Conservation (phyloP, 495 filamentous ascomycete genomes). For the Penicillium simplicissimum region DNA sequence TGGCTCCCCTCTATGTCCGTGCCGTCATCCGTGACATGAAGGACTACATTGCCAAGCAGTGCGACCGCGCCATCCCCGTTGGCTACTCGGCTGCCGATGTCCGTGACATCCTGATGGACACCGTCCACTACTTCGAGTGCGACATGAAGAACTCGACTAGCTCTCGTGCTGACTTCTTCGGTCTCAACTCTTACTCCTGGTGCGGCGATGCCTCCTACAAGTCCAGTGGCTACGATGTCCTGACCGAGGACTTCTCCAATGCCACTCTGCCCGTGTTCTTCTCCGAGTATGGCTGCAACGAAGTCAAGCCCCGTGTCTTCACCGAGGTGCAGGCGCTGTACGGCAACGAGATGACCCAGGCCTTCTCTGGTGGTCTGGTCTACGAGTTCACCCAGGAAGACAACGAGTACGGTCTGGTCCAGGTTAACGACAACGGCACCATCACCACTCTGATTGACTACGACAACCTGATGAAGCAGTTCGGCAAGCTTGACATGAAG, state of each 20-base stretch:
- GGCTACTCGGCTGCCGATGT: slow-evolving; percentile 97
- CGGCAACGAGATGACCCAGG: slow-evolving; percentile 70
- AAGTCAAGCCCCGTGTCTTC: slow-evolving; percentile 74
- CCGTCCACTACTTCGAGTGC: slow-evolving; percentile 83
- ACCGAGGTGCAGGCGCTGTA: slow-evolving; percentile 82
- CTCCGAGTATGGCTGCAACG: slow-evolving; percentile 95
- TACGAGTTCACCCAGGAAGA: slow-evolving; percentile 84
- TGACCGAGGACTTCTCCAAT: slow-evolving; percentile 69
- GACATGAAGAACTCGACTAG: slow-evolving; percentile 61
- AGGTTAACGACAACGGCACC: slow-evolving; percentile 63
- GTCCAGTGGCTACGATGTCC: slow-evolving; percentile 67
- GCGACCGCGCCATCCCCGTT: slow-evolving; percentile 70
- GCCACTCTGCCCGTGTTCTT: slow-evolving; percentile 88
- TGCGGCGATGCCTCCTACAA: slow-evolving; percentile 76
- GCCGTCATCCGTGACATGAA: slow-evolving; percentile 84
- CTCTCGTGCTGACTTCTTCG: slow-evolving; percentile 82
- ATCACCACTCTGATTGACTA: slow-evolving; percentile 70
- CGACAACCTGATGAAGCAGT: slow-evolving; percentile 72
- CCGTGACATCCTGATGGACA: slow-evolving; percentile 73
- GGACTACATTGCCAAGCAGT: slow-evolving; percentile 78
- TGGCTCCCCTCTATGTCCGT: slow-evolving; percentile 45
- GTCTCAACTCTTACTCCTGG: slow-evolving; percentile 95
- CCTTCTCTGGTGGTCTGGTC: slow-evolving; percentile 84
- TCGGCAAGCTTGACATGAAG: slow-evolving; percentile 68
- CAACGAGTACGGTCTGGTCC: slow-evolving; percentile 79